Percentiles rank a stretch among this genome's conserved stretches.
Conservation (phyloP, 331 rosid species). For the Malus hybrid region DNA sequence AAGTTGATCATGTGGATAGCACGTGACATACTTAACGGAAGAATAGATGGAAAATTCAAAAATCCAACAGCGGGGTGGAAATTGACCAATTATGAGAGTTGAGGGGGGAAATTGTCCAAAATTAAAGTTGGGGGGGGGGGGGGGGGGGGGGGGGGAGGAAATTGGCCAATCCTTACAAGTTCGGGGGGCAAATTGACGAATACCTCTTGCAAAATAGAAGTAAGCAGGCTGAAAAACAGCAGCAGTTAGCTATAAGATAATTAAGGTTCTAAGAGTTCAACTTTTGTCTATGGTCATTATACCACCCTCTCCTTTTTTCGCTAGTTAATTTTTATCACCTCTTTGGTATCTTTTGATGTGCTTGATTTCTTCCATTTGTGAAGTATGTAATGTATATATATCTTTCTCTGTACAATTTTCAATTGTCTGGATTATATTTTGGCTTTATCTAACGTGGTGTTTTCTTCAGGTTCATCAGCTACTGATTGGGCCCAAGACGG, state of each 20-base stretch:
- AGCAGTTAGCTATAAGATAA: background rate
- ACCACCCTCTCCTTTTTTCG: background rate
- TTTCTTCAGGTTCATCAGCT: conserved; percentile 42
- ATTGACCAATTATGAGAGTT: no score
- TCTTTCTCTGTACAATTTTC: background rate
- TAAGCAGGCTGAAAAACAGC: background rate
- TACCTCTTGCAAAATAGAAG: background rate
- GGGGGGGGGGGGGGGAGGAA: no score
- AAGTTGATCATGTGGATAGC: no score
- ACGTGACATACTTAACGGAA: no score
- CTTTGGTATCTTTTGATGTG: background rate
- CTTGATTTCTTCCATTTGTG: background rate
- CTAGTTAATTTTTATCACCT: background rate
- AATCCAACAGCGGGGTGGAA: no score
- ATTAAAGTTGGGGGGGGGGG: no score
- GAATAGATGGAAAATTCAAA: no score
- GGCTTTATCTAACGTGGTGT: background rate
- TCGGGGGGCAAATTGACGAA: no score
- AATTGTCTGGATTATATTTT: background rate
- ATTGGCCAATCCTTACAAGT: no score
- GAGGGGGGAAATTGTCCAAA: no score
- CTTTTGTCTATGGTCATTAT: background rate
- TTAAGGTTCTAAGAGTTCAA: background rate
- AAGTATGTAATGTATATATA: background rate
- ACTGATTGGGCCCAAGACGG: conserved; percentile 40